phyloP scores from a whole-genome alignment of 2,329 filamentous ascomycete genomes.

The Rhynchosporium secalis region DNA sequence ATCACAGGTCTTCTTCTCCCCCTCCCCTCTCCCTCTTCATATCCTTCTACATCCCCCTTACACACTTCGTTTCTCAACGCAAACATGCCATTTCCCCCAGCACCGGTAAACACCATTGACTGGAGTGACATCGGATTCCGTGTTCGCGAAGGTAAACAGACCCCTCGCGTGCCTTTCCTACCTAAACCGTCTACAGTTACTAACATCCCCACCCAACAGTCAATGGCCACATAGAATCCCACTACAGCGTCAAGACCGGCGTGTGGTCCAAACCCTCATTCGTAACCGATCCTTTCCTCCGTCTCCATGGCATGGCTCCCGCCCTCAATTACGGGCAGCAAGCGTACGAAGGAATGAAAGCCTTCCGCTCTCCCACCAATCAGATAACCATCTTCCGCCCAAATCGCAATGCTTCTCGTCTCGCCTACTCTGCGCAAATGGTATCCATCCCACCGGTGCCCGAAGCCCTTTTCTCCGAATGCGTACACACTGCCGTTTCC shows the following conservation, averaged over 20 bases:
- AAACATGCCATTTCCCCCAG: slow-evolving; percentile 66
- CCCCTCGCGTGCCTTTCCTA: slow-evolving; percentile 7
- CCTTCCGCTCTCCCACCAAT: slow-evolving; percentile 76
- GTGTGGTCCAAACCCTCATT: slow-evolving; percentile 79
- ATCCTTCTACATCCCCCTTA: neutral
- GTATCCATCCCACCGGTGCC: slow-evolving; percentile 83
- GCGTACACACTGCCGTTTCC: slow-evolving; percentile 77
- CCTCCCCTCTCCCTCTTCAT: neutral
- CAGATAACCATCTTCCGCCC: slow-evolving; percentile 86
- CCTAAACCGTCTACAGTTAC: slow-evolving; percentile 1
- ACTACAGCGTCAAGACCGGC: slow-evolving; percentile 72
- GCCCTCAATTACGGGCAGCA: slow-evolving; percentile 97
- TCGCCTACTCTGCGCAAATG: slow-evolving; percentile 81
- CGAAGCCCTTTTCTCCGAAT: slow-evolving; percentile 70
- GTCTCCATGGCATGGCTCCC: slow-evolving; percentile 92
- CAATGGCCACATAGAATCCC: slow-evolving; percentile 90
- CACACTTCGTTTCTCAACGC: slow-evolving; percentile 10
- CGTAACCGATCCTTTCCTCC: slow-evolving; percentile 79
- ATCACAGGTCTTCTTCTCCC: neutral
- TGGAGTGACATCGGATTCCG: slow-evolving; percentile 93
- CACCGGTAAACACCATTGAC: slow-evolving; percentile 78
- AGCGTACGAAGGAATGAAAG: slow-evolving; percentile 97
- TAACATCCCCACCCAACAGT: slow-evolving; percentile 52
- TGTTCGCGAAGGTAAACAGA: slow-evolving; percentile 74
- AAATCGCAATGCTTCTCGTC: slow-evolving; percentile 76